These are phyloP conservation scores for Elsinoe perseae DNA, from an alignment of 2,329 filamentous ascomycete species.

Conservation along the genomic window DNA sequence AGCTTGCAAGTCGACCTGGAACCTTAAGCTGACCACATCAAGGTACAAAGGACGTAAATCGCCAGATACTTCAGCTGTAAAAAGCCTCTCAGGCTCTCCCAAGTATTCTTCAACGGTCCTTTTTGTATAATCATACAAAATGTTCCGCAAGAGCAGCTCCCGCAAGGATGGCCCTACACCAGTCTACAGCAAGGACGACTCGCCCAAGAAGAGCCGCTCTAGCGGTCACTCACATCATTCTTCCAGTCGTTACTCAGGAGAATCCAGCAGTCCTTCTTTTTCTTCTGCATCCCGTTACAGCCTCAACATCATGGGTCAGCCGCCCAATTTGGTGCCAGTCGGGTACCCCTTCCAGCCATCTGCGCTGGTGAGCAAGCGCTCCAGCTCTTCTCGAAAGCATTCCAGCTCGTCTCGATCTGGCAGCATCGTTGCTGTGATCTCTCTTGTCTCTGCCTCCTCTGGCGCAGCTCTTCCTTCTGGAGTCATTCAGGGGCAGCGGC, in stretches of 20 bases:
- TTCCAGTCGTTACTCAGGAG: neutral
- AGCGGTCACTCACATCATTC: constrained; percentile 1
- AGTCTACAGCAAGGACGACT: neutral
- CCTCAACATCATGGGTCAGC: constrained; percentile 2
- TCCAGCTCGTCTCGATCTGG: constrained; percentile 4
- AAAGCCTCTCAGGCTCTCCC: neutral
- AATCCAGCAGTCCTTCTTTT: neutral
- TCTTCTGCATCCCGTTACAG: constrained; percentile 8
- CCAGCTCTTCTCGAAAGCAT: neutral
- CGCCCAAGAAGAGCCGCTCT: neutral
- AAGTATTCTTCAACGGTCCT: neutral
- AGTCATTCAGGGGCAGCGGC: neutral
- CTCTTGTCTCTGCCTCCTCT: constrained; percentile 1
- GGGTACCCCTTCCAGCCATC: constrained; percentile 14
- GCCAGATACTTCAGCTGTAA: neutral
- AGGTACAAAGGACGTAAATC: neutral
- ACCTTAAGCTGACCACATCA: neutral
- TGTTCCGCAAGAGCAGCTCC: constrained; percentile 6
- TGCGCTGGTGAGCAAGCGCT: neutral
- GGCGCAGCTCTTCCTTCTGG: neutral
- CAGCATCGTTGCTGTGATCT: neutral
- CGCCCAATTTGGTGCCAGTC: neutral
- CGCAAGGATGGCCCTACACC: neutral
- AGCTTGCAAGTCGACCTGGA: neutral
- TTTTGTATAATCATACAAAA: neutral